Base-by-base conservation (phyloP, 179 eudicot genomes). In the Camellia oleifera region DNA sequence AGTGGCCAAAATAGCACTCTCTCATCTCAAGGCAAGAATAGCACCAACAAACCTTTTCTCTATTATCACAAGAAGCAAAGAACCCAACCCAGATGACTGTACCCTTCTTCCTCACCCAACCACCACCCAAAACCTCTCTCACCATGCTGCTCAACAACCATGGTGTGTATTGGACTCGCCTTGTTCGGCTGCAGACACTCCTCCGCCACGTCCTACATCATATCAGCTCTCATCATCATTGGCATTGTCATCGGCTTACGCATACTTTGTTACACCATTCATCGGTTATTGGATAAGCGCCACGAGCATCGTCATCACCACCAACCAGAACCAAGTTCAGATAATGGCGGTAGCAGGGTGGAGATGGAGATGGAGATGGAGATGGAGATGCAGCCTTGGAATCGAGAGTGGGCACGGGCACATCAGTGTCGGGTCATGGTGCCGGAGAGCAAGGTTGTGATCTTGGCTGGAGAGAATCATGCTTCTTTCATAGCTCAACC, bases 151-250 rank as follows among this genome's bases (percentile, higher is more conserved):
- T 32, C 40, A 32, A 32, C 18, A 61, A 69, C 72, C 48, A 81
- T 81, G 84, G 70, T 77, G 44, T 77, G 84, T 40, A 48, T 78
- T 26, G 81, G 84, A 9, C 17, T 82, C 54, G 5, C 40, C 40
- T 32, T 73, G 12, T 82, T 82, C 64, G 61, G 78, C 77, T 78
- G 84, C 81, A 65, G 11, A 7, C 53, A 64, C 13, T 73, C 81
- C 53, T 82, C 84, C 0, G 67, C 44, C 15, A 26, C 45, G 42
- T 73, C 81, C 3, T 78, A 78, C 17, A 10, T 72, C n/a, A 3
- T 78, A 12, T 72, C 84, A 0, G 75, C 60, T 67, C 7, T 74
- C 61, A 54, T 50, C 0, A 26, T 82, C 62, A 14, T 78, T 3
- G 84, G 75, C 68, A 64, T 57, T 13, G 14, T 78, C 5, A 2